Base-by-base conservation (phyloP, 805 yeast genomes). In the Lipomyces lipofer region DNA sequence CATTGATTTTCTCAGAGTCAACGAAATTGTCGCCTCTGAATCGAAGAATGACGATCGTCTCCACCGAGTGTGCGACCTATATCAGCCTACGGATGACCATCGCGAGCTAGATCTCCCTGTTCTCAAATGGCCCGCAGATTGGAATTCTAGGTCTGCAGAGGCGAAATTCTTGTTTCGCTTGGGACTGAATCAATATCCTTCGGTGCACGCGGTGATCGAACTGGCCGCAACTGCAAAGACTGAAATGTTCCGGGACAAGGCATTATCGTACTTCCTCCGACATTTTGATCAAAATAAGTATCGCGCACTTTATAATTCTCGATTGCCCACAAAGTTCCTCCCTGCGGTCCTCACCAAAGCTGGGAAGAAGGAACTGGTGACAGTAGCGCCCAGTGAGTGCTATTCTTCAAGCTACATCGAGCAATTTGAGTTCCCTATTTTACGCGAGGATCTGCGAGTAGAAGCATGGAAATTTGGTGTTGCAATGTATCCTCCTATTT, bases 401-500 rank as follows among this genome's bases (percentile, higher is more conserved):
- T 58, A 36, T 35, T 46, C 59, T 5, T 50, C 60, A 15, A 29
- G 50, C 1, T 59, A 61, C 9, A 63, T 64, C 2, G 58, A 40
- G 4, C 13, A 56, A 29, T 71, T 73, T 59, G 70, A 66, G 1
- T 62, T 67, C 15, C 66, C 69, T 0, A 67, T 71, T 1, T 58
- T 73, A 10, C 50, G 51, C 0, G 53, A 52, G 5, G 43, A 45
- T 12, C 51, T 64, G 29, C 59, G 55, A 8, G 50, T 56, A 5
- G 68, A 64, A 25, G 69, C 69, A 4, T 59, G 65, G 59, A 61
- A 64, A 25, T 60, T 73, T 8, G 74, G 74, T 1, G 67, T 73
- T 1, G 49, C 38, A 9, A 40, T 46, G 24, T 51, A 62, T 12
- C 75, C 76, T 2, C 49, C 60, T 0, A 38, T 66, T 1, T 33